Base-by-base conservation (phyloP, 106 monocot genomes). In the Iris macrosiphon region DNA sequence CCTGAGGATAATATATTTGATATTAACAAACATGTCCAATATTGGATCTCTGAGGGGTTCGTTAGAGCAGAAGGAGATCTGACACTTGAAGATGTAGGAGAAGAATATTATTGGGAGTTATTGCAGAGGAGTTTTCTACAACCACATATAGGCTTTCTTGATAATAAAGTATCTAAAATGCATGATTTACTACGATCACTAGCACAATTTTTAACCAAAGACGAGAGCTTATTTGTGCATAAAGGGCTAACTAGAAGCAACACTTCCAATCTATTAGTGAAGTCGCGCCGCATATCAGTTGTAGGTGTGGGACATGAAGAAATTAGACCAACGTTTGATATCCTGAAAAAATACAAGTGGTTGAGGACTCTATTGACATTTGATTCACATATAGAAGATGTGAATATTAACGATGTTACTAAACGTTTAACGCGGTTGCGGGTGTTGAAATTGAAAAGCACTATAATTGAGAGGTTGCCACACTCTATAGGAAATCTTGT, bases 41-140 rank as follows among this genome's bases (percentile, higher is more conserved):
- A 30, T 23, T 65, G 65, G 65, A 65, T 65, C 2, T 42, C 55
- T 4, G 66, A 66, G 18, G 66, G 66, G 11, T 66, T 66, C 34
- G 40, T 66, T 1, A 30, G 18, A 40, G 18, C 68, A 10, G 27
- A 17, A 31, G 23, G 15, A 9, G 58, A 31, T 2, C 29, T 27
- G 24, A 33, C 21, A 0, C 31, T 55, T 30, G 66, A 66, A 43
- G 56, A 56, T 6, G n/a, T 22, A n/a, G 66, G 31, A 43, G 45
- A 44, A 26, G 20, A 16, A 0, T 66, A 46, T 27, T 55, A 34
- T 16, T 32, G 38, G 15, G 55, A 66, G 45, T 33, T 66, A 55
- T 4, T 56, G 42, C 16, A 11, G 25, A 55, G 66, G 18, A 66
- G 14, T 39, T 45, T 66, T 32, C 54, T 65, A 17, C 53, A 65